Percentiles rank a stretch among this genome's conserved stretches.
phyloP scores from a whole-genome alignment of 495 filamentous ascomycete genomes.

The Staphylotrichum longicolle region DNA sequence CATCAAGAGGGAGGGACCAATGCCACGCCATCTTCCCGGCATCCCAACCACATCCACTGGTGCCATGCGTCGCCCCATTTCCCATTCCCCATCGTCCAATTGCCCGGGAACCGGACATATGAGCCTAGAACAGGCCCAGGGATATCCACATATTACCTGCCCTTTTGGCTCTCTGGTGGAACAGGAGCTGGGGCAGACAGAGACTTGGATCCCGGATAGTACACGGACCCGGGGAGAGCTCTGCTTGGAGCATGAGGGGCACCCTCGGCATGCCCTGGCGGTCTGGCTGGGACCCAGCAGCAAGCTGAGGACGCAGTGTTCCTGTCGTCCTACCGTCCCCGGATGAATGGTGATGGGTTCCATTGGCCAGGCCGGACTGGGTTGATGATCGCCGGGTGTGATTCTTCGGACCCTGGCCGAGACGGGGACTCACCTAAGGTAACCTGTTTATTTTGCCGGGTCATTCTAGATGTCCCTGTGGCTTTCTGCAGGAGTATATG shows the following conservation, averaged over 20 bases:
- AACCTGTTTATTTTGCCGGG: constrained; percentile 1
- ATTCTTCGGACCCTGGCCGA: neutral
- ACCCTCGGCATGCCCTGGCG: constrained; percentile 5
- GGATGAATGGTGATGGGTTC: constrained; percentile 11
- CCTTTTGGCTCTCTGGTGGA: neutral
- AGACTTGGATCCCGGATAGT: neutral
- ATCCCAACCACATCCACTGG: neutral
- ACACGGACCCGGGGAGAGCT: neutral
- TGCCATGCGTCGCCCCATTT: neutral
- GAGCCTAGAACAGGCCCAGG: constrained; percentile 9
- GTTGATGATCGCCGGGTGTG: neutral
- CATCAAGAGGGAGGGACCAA: neutral
- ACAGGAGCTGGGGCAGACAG: neutral
- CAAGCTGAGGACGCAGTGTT: neutral
- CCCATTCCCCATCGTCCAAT: constrained; percentile 17
- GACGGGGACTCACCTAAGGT: neutral
- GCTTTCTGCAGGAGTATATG: neutral
- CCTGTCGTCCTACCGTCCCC: constrained; percentile 5
- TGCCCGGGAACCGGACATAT: constrained; percentile 20
- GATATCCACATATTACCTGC: constrained; percentile 6
- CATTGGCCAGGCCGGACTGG: constrained; percentile 13
- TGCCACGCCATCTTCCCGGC: constrained; percentile 1
- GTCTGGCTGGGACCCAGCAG: neutral
- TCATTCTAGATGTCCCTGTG: neutral
- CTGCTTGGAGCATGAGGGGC: no score